Conservation (phyloP, 805 yeast genomes). For the Ogataea ganodermae region DNA sequence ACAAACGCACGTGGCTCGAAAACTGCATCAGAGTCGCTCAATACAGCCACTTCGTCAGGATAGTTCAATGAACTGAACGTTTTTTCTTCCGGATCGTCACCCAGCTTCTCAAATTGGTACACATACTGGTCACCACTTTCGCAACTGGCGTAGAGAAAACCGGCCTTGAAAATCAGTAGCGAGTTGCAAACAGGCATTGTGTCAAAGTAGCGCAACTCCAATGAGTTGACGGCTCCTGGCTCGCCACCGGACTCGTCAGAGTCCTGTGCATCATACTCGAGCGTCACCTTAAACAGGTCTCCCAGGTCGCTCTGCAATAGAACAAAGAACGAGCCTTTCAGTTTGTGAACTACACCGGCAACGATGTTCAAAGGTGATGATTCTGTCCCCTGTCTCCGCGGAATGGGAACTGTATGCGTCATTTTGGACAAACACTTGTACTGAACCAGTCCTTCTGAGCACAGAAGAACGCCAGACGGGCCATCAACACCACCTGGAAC, state of each 20-base stretch:
- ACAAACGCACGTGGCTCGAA: slow-evolving; percentile 43
- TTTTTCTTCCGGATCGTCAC: slow-evolving; percentile 48
- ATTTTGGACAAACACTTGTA: slow-evolving; percentile 46
- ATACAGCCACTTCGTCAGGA: slow-evolving; percentile 37
- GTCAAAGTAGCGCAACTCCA: slow-evolving; percentile 73
- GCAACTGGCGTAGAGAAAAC: slow-evolving; percentile 69
- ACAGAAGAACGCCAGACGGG: slow-evolving; percentile 67
- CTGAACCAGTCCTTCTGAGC: slow-evolving; percentile 55
- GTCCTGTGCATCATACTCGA: slow-evolving; percentile 46
- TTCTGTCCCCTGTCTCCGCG: slow-evolving; percentile 41
- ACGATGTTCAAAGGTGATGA: slow-evolving; percentile 42
- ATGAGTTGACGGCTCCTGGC: slow-evolving; percentile 38
- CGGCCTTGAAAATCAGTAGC: slow-evolving; percentile 67
- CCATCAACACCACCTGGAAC: slow-evolving; percentile 76
- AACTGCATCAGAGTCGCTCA: slow-evolving; percentile 24
- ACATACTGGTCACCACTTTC: slow-evolving; percentile 63
- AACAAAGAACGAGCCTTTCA: slow-evolving; percentile 65
- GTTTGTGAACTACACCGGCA: slow-evolving; percentile 62
- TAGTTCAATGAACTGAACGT: slow-evolving; percentile 36
- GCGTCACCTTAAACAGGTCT: slow-evolving; percentile 69
- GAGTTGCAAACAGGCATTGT: slow-evolving; percentile 61
- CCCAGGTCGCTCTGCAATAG: slow-evolving; percentile 72
- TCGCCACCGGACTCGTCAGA: slow-evolving; percentile 39
- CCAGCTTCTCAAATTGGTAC: slow-evolving; percentile 80
- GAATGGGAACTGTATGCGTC: slow-evolving; percentile 52